phyloP scores from a whole-genome alignment of 129 eudicot genomes.

The Flaveria ramosissima region DNA sequence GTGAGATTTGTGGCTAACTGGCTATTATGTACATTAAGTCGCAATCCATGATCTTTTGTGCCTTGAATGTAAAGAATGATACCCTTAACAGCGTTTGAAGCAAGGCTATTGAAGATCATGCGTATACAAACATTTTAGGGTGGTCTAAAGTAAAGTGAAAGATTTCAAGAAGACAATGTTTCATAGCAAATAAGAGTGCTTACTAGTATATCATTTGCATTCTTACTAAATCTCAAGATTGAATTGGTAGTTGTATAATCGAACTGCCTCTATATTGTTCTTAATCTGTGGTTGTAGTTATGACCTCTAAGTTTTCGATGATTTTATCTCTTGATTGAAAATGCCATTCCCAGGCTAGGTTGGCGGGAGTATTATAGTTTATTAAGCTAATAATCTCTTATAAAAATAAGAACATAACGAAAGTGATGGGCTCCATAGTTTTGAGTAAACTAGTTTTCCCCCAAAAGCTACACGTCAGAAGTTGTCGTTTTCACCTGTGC shows the following conservation, averaged over 20 bases:
- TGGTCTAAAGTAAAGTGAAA: background rate
- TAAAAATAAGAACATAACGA: too few relatives aligned
- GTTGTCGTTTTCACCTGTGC: too few relatives aligned
- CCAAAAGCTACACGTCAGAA: too few relatives aligned
- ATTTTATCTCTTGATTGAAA: background rate
- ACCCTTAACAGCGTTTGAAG: background rate
- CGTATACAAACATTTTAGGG: background rate
- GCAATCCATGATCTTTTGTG: background rate
- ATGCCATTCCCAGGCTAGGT: background rate
- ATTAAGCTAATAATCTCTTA: too few relatives aligned
- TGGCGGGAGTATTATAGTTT: too few relatives aligned
- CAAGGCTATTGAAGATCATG: background rate
- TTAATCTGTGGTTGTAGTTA: background rate
- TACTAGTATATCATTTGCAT: too few relatives aligned
- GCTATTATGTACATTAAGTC: background rate
- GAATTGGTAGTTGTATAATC: too few relatives aligned
- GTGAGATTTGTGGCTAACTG: too few relatives aligned
- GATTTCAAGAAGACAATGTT: background rate
- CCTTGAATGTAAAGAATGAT: background rate
- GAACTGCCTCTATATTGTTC: background rate
- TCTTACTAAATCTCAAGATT: too few relatives aligned
- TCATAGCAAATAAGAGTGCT: background rate
- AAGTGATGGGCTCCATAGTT: too few relatives aligned
- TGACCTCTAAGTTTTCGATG: background rate
- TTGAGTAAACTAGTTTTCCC: too few relatives aligned